Conservation (phyloP, 768 basidiomycete genomes). For the Lactarius sp. region DNA sequence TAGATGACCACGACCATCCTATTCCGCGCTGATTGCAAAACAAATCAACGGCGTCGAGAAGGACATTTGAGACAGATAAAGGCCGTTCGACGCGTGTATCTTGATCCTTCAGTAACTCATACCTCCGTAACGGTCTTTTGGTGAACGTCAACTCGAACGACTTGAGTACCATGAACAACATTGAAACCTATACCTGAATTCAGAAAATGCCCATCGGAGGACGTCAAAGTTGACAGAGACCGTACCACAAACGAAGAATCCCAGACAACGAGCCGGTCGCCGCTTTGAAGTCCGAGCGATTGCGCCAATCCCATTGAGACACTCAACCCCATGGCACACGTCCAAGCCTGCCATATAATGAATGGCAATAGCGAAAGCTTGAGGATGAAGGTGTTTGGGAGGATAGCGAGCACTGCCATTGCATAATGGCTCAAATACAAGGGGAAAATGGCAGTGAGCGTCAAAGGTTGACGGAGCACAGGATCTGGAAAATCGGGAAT, state of each 20-base stretch:
- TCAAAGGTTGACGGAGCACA: neutral
- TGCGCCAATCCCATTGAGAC: neutral
- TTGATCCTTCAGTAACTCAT: neutral
- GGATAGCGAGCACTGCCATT: conserved; percentile 1
- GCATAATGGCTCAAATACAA: conserved; percentile 6
- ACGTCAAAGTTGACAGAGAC: neutral
- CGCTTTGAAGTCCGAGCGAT: neutral
- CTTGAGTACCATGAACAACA: neutral
- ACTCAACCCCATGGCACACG: neutral
- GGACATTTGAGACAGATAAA: conserved; percentile 7
- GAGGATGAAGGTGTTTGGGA: conserved; percentile 5
- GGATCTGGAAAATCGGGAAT: neutral
- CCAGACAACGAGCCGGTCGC: neutral
- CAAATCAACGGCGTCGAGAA: conserved; percentile 17
- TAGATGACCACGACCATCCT: conserved; percentile 20
- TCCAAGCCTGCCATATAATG: conserved; percentile 4
- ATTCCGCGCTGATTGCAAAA: conserved; percentile 16
- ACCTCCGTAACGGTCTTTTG: conserved; percentile 2
- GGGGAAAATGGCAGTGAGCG: neutral
- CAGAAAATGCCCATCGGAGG: neutral
- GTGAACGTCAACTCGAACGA: conserved; percentile 16
- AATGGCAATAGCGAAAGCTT: conserved; percentile 9
- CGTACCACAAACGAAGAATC: conserved; percentile 8
- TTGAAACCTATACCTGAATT: neutral
- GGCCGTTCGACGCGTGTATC: neutral